phyloP scores from a whole-genome alignment of 2,329 filamentous ascomycete species.

The Alternaria sp. region DNA sequence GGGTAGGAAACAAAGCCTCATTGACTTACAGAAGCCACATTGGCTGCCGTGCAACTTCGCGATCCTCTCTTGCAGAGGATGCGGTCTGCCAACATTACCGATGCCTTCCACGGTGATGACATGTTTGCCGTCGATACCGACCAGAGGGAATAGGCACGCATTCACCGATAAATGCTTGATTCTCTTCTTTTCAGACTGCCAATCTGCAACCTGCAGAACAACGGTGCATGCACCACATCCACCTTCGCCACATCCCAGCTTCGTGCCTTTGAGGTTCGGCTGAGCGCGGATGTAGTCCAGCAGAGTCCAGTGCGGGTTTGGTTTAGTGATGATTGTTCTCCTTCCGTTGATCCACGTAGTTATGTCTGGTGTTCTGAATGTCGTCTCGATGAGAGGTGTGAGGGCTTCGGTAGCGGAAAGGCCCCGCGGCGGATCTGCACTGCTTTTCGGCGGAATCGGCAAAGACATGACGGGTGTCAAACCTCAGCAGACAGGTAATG shows the following conservation, averaged over 20 bases:
- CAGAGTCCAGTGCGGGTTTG: slow-evolving; percentile 88
- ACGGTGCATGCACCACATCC: slow-evolving; percentile 96
- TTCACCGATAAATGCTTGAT: slow-evolving; percentile 96
- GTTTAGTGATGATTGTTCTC: slow-evolving; percentile 78
- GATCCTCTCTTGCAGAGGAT: slow-evolving; percentile 88
- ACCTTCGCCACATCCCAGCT: slow-evolving; percentile 93
- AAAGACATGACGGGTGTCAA: slow-evolving; percentile 32
- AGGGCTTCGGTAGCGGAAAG: slow-evolving; percentile 53
- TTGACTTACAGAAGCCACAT: slow-evolving; percentile 75
- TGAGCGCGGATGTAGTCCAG: slow-evolving; percentile 83
- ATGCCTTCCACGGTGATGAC: slow-evolving; percentile 97
- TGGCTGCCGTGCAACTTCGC: slow-evolving; percentile 91
- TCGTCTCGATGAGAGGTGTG: slow-evolving; percentile 72
- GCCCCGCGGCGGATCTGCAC: slow-evolving; percentile 32
- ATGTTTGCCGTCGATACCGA: slow-evolving; percentile 94
- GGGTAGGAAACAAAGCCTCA: accelerated
- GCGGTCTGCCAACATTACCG: slow-evolving; percentile 81
- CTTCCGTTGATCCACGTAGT: slow-evolving; percentile 93
- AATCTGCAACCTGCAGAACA: slow-evolving; percentile 57
- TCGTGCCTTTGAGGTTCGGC: slow-evolving; percentile 92
- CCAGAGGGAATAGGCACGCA: slow-evolving; percentile 87
- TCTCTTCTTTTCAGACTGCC: slow-evolving; percentile 77
- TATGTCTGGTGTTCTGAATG: slow-evolving; percentile 75
- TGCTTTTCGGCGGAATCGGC: slow-evolving; percentile 38
- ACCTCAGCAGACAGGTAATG: not conserved